Percentiles rank a stretch among this genome's conserved stretches.
phyloP scores from a whole-genome alignment of 2,329 filamentous ascomycete genomes.

The Zelopaecilomyces penicillatus region DNA sequence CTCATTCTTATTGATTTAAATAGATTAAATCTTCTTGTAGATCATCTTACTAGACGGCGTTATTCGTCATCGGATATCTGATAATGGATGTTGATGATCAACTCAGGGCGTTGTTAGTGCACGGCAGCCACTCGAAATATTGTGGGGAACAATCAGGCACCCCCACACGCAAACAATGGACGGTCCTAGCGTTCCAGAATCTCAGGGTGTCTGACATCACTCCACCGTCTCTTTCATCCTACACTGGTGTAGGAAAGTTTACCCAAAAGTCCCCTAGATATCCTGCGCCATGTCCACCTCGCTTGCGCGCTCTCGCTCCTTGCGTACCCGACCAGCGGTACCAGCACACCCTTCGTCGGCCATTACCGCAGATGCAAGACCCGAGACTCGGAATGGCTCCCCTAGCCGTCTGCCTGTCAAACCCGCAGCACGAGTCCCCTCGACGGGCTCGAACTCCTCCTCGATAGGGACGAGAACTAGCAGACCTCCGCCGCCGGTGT shows the following conservation, averaged over 20 bases:
- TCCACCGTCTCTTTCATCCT: slow-evolving; percentile 10
- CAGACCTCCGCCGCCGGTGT: slow-evolving; percentile 9
- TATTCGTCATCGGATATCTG: too few species aligned
- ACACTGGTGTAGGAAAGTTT: too few species aligned
- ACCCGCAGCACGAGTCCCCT: slow-evolving; percentile 27
- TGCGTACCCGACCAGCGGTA: slow-evolving; percentile 26
- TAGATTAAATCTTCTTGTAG: too few species aligned
- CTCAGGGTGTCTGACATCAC: background rate
- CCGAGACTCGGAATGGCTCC: slow-evolving; percentile 30
- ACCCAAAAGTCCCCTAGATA: too few species aligned
- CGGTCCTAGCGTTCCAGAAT: too few species aligned
- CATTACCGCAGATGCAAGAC: slow-evolving; percentile 17
- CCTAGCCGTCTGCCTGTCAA: slow-evolving; percentile 45
- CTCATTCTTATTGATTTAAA: too few species aligned
- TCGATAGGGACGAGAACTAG: slow-evolving; percentile 7
- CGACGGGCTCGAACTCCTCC: slow-evolving; percentile 16
- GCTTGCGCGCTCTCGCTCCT: slow-evolving; percentile 37
- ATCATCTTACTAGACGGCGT: too few species aligned
- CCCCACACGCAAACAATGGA: too few species aligned
- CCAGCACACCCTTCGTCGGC: slow-evolving; percentile 11
- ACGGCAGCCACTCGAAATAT: too few species aligned
- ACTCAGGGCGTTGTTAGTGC: too few species aligned
- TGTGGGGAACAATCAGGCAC: too few species aligned
- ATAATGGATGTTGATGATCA: too few species aligned
- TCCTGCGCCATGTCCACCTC: slow-evolving; percentile 29